phyloP scores from a whole-genome alignment of 768 basidiomycete species.

The Leucosporidium creatinivorum region DNA sequence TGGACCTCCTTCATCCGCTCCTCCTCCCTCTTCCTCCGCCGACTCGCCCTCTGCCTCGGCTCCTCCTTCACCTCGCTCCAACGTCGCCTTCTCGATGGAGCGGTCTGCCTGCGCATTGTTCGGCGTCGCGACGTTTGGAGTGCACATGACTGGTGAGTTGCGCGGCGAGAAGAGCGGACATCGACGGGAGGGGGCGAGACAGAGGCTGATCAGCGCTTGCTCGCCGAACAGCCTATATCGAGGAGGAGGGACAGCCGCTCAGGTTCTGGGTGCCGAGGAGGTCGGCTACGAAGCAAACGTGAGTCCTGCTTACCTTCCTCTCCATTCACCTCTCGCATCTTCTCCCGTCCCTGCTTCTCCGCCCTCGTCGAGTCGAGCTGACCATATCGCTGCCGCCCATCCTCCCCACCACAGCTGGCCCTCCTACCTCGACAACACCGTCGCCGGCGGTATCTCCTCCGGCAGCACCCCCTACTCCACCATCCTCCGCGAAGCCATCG shows the following conservation, averaged over 20 bases:
- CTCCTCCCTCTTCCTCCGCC: constrained; percentile 50
- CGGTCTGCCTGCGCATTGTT: constrained; percentile 81
- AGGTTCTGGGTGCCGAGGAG: constrained; percentile 82
- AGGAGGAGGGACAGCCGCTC: constrained; percentile 54
- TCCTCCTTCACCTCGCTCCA: constrained; percentile 48
- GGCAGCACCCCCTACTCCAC: constrained; percentile 65
- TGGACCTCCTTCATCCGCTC: constrained; percentile 46
- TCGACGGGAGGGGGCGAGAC: neutral
- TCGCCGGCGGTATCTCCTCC: constrained; percentile 80
- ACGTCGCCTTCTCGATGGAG: constrained; percentile 83
- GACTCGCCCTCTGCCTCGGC: constrained; percentile 25
- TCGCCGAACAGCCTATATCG: constrained; percentile 21
- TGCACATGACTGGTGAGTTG: constrained; percentile 63
- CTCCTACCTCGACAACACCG: constrained; percentile 74
- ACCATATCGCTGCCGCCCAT: neutral
- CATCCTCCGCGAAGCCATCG: constrained; percentile 82
- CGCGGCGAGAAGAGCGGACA: too few relatives aligned
- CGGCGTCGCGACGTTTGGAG: constrained; percentile 82
- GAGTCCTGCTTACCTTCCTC: constrained; percentile 38
- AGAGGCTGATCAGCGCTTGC: neutral
- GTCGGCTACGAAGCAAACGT: constrained; percentile 82
- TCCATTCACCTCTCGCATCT: neutral
- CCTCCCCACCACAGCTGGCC: constrained; percentile 56
- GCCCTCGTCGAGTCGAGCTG: neutral
- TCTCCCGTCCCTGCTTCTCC: too few relatives aligned